Conservation (phyloP, 2,329 filamentous ascomycete species). For the Scolecobasidium constrictum region DNA sequence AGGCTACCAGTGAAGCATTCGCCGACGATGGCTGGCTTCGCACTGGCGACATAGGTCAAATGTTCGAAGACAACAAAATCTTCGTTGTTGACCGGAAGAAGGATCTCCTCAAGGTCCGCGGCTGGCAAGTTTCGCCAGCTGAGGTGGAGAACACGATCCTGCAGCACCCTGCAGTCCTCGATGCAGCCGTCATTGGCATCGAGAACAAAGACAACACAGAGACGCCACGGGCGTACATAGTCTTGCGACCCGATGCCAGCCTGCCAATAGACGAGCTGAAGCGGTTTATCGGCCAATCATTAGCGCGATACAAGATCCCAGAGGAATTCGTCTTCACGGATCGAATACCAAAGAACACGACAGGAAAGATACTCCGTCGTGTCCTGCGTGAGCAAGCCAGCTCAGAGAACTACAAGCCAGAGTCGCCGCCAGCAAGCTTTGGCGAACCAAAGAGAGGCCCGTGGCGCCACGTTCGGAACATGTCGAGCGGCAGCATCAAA, state of each 20-base stretch:
- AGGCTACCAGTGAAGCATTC: constrained; percentile 8
- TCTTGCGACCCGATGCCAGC: constrained; percentile 5
- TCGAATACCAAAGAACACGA: constrained; percentile 12
- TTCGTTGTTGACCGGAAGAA: constrained; percentile 12
- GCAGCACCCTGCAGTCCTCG: constrained; percentile 7
- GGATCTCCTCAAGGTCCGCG: constrained; percentile 10
- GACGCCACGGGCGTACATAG: constrained; percentile 10
- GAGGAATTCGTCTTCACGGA: constrained; percentile 11
- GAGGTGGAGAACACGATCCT: constrained; percentile 8
- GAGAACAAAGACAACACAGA: constrained; percentile 5
- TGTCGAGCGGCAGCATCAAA: not conserved
- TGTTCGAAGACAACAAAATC: constrained; percentile 8
- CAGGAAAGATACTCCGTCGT: constrained; percentile 13
- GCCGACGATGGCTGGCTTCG: constrained; percentile 10
- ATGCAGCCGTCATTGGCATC: constrained; percentile 11
- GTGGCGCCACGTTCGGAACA: not conserved
- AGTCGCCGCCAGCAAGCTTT: not conserved
- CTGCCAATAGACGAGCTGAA: constrained; percentile 7
- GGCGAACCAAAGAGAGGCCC: not conserved
- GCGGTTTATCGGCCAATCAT: constrained; percentile 3
- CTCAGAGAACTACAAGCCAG: not conserved
- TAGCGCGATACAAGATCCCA: constrained; percentile 11
- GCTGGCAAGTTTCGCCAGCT: constrained; percentile 9
- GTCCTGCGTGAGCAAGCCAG: constrained; percentile 9
- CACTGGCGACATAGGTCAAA: constrained; percentile 11